phyloP scores from a whole-genome alignment of 2,329 filamentous ascomycete genomes.

The Fusarium pseudonygamai region DNA sequence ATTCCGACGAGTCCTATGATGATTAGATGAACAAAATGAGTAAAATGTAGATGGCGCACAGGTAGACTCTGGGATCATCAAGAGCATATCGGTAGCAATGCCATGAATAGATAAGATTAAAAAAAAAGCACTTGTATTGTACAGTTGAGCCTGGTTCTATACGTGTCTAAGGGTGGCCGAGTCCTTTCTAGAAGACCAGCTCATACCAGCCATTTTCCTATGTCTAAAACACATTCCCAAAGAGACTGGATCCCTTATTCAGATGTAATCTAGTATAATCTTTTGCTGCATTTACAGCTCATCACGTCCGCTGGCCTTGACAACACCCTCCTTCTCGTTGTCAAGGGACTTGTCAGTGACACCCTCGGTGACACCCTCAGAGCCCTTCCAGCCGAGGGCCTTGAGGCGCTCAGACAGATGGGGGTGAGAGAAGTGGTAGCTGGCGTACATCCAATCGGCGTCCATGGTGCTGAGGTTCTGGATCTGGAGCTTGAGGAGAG shows the following conservation, averaged over 20 bases:
- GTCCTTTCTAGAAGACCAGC: constrained; percentile 17
- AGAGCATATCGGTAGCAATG: constrained; percentile 35
- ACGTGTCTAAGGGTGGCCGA: constrained; percentile 4
- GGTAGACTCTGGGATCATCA: constrained; percentile 23
- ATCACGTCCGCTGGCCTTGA: constrained; percentile 79
- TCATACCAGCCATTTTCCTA: constrained; percentile 9
- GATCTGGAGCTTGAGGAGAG: constrained; percentile 96
- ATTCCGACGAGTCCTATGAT: constrained; percentile 40
- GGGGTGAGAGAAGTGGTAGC: constrained; percentile 98
- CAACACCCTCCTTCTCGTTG: constrained; percentile 54
- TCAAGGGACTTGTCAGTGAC: constrained; percentile 51
- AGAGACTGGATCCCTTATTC: not conserved
- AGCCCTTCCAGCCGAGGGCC: constrained; percentile 86
- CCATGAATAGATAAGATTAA: constrained; percentile 19
- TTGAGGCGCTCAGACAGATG: constrained; percentile 93
- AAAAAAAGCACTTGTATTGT: constrained; percentile 31
- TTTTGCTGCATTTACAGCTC: constrained; percentile 61
- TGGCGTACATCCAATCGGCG: constrained; percentile 97
- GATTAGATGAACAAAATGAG: constrained; percentile 31
- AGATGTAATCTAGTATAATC: constrained; percentile 7
- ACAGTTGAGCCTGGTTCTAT: constrained; percentile 34
- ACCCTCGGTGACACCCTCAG: constrained; percentile 54
- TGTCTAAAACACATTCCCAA: not conserved
- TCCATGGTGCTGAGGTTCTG: constrained; percentile 99
- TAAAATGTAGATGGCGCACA: constrained; percentile 7